A percentile compares a stretch with the other conserved stretches of the same genome.
Conservation (phyloP, 371 early-diverging fungal species). For the Polyrhizophydium stewartii region DNA sequence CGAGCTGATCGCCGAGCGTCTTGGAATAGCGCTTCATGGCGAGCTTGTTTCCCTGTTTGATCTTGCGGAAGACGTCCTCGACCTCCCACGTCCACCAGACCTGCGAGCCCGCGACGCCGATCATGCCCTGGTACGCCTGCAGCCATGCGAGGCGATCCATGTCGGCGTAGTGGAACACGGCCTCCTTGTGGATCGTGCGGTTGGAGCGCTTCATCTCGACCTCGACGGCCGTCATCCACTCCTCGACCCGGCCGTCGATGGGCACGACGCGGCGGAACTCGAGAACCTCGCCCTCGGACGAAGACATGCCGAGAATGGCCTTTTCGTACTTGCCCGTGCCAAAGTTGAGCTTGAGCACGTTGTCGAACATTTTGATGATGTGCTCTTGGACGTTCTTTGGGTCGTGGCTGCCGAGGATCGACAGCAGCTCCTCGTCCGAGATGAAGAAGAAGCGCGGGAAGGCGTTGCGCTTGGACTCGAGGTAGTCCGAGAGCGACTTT, state of each 20-base stretch:
- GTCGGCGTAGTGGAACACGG: slow-evolving; percentile 48
- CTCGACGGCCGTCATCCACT: slow-evolving; percentile 57
- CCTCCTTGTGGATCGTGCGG: slow-evolving; percentile 51
- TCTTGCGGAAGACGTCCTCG: slow-evolving; percentile 54
- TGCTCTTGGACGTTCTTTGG: slow-evolving; percentile 55
- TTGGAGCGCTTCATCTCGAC: slow-evolving; percentile 55
- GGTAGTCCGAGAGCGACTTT: slow-evolving; percentile 52
- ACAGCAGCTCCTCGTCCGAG: slow-evolving; percentile 57
- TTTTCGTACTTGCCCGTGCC: slow-evolving; percentile 50
- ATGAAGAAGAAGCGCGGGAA: slow-evolving; percentile 61
- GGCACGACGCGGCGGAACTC: slow-evolving; percentile 42
- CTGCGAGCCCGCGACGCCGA: slow-evolving; percentile 49
- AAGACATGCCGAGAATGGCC: slow-evolving; percentile 52
- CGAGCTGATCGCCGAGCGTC: slow-evolving; percentile 47
- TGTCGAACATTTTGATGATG: slow-evolving; percentile 60
- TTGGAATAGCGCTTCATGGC: slow-evolving; percentile 55
- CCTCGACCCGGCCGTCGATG: slow-evolving; percentile 53
- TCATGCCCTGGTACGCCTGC: slow-evolving; percentile 52
- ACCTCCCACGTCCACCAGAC: slow-evolving; percentile 68
- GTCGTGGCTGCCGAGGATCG: slow-evolving; percentile 55
- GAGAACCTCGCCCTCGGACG: slow-evolving; percentile 49
- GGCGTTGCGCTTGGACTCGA: slow-evolving; percentile 53
- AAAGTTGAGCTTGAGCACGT: slow-evolving; percentile 49
- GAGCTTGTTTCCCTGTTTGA: slow-evolving; percentile 52
- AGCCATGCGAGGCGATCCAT: slow-evolving; percentile 53